phyloP scores from a whole-genome alignment of 2,329 filamentous ascomycete genomes.

The Whalleya microplaca region DNA sequence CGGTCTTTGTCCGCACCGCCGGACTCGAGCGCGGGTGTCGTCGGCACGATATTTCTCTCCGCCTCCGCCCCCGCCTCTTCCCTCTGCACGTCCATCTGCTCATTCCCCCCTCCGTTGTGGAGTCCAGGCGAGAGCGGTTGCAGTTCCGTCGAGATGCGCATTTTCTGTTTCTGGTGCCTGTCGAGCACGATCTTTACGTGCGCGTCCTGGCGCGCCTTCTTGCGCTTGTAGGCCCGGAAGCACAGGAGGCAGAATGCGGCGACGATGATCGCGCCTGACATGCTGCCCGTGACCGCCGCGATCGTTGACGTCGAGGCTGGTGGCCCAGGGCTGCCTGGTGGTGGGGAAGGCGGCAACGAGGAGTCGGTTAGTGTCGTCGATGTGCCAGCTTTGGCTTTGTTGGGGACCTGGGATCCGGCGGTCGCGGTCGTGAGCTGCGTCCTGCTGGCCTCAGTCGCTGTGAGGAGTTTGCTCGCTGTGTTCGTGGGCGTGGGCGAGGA shows the following conservation, averaged over 20 bases:
- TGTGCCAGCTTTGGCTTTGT: background rate
- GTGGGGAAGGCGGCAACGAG: background rate
- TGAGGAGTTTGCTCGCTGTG: background rate
- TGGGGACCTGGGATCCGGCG: background rate
- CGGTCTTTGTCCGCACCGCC: constrained; percentile 10
- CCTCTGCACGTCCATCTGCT: background rate
- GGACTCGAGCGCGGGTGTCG: constrained; percentile 32
- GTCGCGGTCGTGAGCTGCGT: background rate
- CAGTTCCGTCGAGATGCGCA: background rate
- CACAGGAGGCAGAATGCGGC: constrained; percentile 27
- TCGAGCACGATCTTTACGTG: constrained; percentile 18
- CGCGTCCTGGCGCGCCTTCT: constrained; percentile 21
- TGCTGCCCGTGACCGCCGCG: constrained; percentile 29
- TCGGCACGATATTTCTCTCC: constrained; percentile 23
- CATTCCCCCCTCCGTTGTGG: background rate
- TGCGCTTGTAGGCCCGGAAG: constrained; percentile 28
- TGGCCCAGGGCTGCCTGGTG: constrained; percentile 1
- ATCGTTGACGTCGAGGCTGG: constrained; percentile 21
- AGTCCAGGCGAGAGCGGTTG: background rate
- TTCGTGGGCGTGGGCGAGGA: background rate
- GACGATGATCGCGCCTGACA: constrained; percentile 32
- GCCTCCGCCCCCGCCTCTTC: background rate
- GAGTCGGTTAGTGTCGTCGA: background rate
- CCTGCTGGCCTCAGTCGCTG: background rate
- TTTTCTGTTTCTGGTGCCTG: background rate